Evolutionary conservation across 140 eudicot species (phyloP), one percentile per base, ranked within the genome.

Genomic region (Ambrosia hybrid): DNA sequence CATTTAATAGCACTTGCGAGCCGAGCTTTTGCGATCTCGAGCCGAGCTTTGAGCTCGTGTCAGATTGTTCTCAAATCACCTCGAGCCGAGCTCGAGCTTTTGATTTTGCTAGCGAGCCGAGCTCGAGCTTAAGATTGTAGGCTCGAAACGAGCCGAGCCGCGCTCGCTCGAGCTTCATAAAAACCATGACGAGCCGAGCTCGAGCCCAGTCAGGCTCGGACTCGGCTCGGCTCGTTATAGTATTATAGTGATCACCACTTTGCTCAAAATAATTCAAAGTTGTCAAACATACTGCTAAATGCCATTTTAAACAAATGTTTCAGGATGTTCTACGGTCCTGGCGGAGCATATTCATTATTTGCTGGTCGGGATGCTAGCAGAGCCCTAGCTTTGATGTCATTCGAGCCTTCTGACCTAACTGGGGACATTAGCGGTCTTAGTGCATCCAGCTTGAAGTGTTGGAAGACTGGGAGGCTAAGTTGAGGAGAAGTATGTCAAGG

Each of bases 291-390:
- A 46, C 48, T 57, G 26, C 52, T 49, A 48, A 48, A 5, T 16
- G 46, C 12, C 21, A 55, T n/a, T 45, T 16, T 43, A 46, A 70
- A 41, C 82, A 43, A 53, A 57, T 51, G 52, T 78, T 66, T 49
- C 83, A 91, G 95, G 82, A 92, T 89, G 95, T 92, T 92, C 60
- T 92, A 92, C 16, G 98, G 98, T 57, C 96, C 98, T 48, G 96
- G 92, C 4, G 98, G 98, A 56, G 91, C 98, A 4, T 92, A 92
- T 48, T 90, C 96, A 0, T 57, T 92, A 81, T 92, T 92, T 76
- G 88, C 98, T 17, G 98, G 98, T 33, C 82, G 89, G 61, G 98
- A 92, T 60, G 95, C 98, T 59, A 92, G 96, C 81, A 76, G 92
- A 64, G 98, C 98, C 14, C 73, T 92, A 36, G 98, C 98, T 57